Base-by-base conservation (phyloP, 2,329 filamentous ascomycete genomes). In the Colletotrichum lindemuthianum region DNA sequence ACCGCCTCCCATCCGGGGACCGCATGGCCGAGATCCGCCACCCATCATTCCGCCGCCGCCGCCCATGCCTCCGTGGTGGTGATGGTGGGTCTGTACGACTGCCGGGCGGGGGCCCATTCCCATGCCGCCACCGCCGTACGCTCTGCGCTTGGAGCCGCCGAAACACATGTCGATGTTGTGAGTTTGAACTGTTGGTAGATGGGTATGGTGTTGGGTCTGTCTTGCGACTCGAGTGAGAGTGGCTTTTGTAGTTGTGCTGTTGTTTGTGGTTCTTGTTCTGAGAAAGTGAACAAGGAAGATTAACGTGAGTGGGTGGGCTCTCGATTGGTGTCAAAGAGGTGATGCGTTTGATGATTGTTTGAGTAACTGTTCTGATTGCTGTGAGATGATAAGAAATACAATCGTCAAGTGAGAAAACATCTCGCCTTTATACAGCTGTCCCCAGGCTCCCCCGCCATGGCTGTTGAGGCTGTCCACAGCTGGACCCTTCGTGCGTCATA, bases 1-100 rank as follows among this genome's bases (percentile, higher is more conserved):
- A n/a, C 56, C 47, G 4, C 59, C 59, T 13, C 48, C 55, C 34
- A 59, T 13, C 55, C 60, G 15, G 40, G 12, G 40, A 36, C 59
- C 52, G 15, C 56, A 59, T 10, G 45, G 37, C 6, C 48, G 34
- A 8, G n/a, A 8, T 9, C 55, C 55, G 24, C 55, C 45, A 4
- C 24, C 24, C 52, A 55, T 45, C 45, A 58, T 54, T 32, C 37
- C 37, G 24, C 59, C 53, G 60, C 59, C 45, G 1, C 44, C 47
- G 12, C 58, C 58, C 50, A 60, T 59, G 9, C 61, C 61, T 11
- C 61, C 61, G 58, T 65, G 61, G 6, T 65, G 61, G 24, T 65
- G 60, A 44, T 64, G 61, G 36, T 64, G 57, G 16, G 56, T 54
- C 8, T 64, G 50, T 0, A 65, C 58, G 10, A 65, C 52, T 1